Base-by-base conservation (phyloP, 176 grass and related monocot genomes). In the Rhipidocladum racemiflorum region DNA sequence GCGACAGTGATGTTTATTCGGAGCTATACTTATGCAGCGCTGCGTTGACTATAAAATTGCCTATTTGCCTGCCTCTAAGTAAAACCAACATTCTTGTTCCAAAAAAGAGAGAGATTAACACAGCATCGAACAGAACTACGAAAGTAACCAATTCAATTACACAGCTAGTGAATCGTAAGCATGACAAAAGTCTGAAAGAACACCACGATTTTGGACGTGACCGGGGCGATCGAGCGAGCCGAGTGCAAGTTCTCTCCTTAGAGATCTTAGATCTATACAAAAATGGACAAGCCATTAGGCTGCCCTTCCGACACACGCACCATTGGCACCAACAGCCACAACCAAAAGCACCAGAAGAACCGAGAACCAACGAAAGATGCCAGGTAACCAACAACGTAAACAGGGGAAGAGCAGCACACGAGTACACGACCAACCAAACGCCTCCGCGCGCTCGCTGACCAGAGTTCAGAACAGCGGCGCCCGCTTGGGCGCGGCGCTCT, bases 381-480 rank as follows among this genome's bases (percentile, higher is more conserved):
- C 36, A 71, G 45, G 34, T 12, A 42, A 72, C 42, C 72, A 61
- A 57, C 78, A 30, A 57, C 43, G 23, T 53, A 51, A 44, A 51
- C 79, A 39, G 25, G 40, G 12, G 27, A 75, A 64, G 57, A n/a
- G 30, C 44, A 55, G 21, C 21, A n/a, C 53, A 10, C 18, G 18
- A 43, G 10, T 3, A 21, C 60, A 66, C 38, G 25, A 59, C 35
- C 16, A 14, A 20, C 45, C 35, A 6, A 77, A 53, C 79, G 20
- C 51, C 51, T 9, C 21, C 2, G 53, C 20, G 21, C 53, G 50
- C 18, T 21, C 18, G 50, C 50, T 53, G 0, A 4, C 5, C 85
- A 38, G 65, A 59, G 75, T 5, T 77, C 75, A 89, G 24, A 51
- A 86, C 56, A 85, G 57, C 77, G 80, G 88, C 61, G 81, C 62